Evolutionary conservation across 345 rosid species (phyloP), one percentile per base, ranked within the genome.

Genomic region (Moricandia arvensis): DNA sequence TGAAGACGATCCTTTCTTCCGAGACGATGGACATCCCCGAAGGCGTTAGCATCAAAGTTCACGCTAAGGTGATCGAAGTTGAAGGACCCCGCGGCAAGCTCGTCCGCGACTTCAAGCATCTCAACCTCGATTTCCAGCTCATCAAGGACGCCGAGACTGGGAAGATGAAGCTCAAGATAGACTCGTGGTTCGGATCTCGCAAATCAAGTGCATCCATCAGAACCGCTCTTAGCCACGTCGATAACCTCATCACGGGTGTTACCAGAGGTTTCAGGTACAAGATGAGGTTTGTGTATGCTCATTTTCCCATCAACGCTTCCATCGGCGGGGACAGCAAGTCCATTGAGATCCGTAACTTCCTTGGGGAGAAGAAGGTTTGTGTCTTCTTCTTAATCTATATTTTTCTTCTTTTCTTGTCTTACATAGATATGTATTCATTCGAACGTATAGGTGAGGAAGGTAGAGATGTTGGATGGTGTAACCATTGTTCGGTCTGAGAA

Each of bases 401-500:
- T 43, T 8, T n/a, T n/a, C n/a, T 2, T 9, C 10, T 51, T 43
- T n/a, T n/a, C n/a, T n/a, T n/a, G n/a, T n/a, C n/a, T 13, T 43
- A 43, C 51, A 4, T 43, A 43, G 17, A 1, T 6, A 24, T 38
- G 13, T 17, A 9, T 31, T 58, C 15, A 43, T 45, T 15, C 29
- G 9, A 26, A 33, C 10, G 47, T 6, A 24, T 38, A 86, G 90
- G 92, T 86, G 68, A 81, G 90, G 54, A 88, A 82, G 75, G 92
- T 88, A 33, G 87, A 85, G 4, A 83, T 88, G 92, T 77, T 88
- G 47, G 81, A 86, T 1, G 90, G 88, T 26, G 92, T 88, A n/a
- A 61, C 76, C 16, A 80, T 88, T 74, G 21, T 81, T 58, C 80
- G 90, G 12, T 88, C 90, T 27, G 90, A 88, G 66, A 88, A 86